Base-by-base conservation (phyloP, 2,329 filamentous ascomycete genomes). In the Pseudogymnoascus sp. region DNA sequence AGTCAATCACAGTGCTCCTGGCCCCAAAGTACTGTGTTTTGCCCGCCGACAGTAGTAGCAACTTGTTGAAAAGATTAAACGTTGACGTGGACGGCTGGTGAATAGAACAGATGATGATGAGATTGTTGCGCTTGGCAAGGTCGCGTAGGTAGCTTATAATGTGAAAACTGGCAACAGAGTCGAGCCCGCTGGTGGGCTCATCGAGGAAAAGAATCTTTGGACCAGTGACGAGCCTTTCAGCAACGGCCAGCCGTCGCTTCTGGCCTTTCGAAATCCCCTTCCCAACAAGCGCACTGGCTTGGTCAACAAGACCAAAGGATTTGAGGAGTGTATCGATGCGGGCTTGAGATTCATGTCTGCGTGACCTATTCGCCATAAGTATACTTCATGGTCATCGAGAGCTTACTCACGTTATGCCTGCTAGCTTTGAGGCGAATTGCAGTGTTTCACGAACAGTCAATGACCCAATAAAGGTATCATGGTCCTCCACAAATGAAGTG, bases 211-310 rank as follows among this genome's bases (percentile, higher is more conserved):
- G 90, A 90, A 74, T 94, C 90, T 69, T 93, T 90, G 35, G 35
- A 5, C 35, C 35, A 36, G 35, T 36, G 35, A 36, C 35, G 35
- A 36, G 35, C 35, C 5, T 12, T 36, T 36, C 35, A 36, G 35
- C 90, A 1, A 93, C 85, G 65, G 88, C 88, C 7, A 92, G 80
- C 60, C 90, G 80, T 52, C 89, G 82, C 78, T 92, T 93, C 76
- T 94, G 90, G 1, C 90, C 90, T 49, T 90, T 90, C 64, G 86
- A 90, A 63, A 94, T 84, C n/a, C 90, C 90, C 74, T 92, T 92
- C 9, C 84, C 83, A 64, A 92, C 86, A 0, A 89, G 87, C 1
- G 90, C 93, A 45, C 90, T 36, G 35, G 4, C 35, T 36, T 36
- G 35, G 5, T 36, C 35, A 36, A 36, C 35, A 2, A 36, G 35